phyloP scores from a whole-genome alignment of 441 rosid species.

The Croton laevigatus region DNA sequence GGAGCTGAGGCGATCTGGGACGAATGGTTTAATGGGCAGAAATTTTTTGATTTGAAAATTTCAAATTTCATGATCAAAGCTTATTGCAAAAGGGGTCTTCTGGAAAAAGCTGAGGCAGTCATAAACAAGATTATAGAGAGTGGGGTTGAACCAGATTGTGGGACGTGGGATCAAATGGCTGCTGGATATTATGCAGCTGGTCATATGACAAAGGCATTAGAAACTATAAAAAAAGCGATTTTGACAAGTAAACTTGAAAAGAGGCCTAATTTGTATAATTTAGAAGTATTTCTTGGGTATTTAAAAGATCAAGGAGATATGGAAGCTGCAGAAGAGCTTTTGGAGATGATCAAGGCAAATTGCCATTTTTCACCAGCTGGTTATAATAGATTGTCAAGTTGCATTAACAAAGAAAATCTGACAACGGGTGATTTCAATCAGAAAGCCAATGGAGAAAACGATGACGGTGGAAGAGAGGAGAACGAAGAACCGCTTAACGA shows the following conservation, averaged over 20 bases:
- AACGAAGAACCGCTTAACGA: not conserved
- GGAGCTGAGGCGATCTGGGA: slow-evolving; percentile 36
- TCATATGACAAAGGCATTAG: slow-evolving; percentile 35
- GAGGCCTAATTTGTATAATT: slow-evolving; percentile 18
- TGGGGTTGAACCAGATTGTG: slow-evolving; percentile 31
- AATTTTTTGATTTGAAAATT: slow-evolving; percentile 27
- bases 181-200: slow-evolving; percentile 21
- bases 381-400: slow-evolving; percentile 7
- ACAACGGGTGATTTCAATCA: slow-evolving; percentile 4
- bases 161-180: slow-evolving; percentile 37
- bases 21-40: slow-evolving; percentile 32
- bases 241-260: slow-evolving; percentile 18
- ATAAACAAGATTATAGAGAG: slow-evolving; percentile 27
- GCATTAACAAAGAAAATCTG: not conserved
- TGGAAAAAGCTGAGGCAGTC: slow-evolving; percentile 37
- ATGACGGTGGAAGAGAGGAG: not conserved
- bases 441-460: slow-evolving; percentile 6
- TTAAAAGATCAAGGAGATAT: slow-evolving; percentile 25
- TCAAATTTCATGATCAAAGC: slow-evolving; percentile 34
- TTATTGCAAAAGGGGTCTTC: slow-evolving; percentile 32
- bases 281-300: slow-evolving; percentile 31
- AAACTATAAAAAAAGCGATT: slow-evolving; percentile 33
- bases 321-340: slow-evolving; percentile 34
- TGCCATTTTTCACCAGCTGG: not conserved
- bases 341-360: slow-evolving; percentile 12